Evolutionary conservation across 2,329 filamentous ascomycete species (phyloP).

Genomic region (Acrocalymma vagum): DNA sequence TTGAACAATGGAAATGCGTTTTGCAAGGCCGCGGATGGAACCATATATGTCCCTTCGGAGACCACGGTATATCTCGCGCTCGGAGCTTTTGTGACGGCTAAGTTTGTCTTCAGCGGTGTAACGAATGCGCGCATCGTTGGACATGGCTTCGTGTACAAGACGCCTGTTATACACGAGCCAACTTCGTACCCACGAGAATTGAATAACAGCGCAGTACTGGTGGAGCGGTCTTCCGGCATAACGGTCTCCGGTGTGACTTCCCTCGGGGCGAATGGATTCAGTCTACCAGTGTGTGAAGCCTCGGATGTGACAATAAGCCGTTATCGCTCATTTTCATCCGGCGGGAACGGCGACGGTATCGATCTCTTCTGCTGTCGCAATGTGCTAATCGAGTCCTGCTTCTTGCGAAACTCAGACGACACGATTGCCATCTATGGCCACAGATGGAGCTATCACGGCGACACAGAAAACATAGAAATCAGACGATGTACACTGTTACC

Average conservation of each 20-base stretch:
- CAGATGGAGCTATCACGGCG: slow-evolving; percentile 41
- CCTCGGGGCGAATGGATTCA: slow-evolving; percentile 2
- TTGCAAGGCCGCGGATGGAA: background rate
- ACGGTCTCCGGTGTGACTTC: slow-evolving; percentile 1
- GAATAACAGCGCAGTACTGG: background rate
- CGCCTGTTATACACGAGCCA: background rate
- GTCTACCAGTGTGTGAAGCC: background rate
- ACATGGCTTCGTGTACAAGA: too few species aligned
- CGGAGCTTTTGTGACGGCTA: slow-evolving; percentile 3
- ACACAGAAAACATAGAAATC: slow-evolving; percentile 44
- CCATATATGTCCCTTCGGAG: background rate
- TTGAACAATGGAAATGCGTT: slow-evolving; percentile 1
- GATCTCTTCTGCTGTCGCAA: slow-evolving; percentile 18
- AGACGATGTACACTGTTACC: slow-evolving; percentile 39
- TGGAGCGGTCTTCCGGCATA: slow-evolving; percentile 1
- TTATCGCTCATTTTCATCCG: slow-evolving; percentile 26
- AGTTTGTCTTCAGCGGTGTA: background rate
- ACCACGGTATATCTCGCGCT: slow-evolving; percentile 4
- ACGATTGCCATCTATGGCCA: slow-evolving; percentile 46
- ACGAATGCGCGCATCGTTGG: too few species aligned
- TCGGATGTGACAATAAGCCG: background rate
- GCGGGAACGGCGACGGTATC: slow-evolving; percentile 28
- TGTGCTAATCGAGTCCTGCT: slow-evolving; percentile 38
- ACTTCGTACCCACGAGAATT: background rate
- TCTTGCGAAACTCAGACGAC: slow-evolving; percentile 50